Base-by-base conservation (phyloP, 306 rosid genomes). In the Quercus bicolor region DNA sequence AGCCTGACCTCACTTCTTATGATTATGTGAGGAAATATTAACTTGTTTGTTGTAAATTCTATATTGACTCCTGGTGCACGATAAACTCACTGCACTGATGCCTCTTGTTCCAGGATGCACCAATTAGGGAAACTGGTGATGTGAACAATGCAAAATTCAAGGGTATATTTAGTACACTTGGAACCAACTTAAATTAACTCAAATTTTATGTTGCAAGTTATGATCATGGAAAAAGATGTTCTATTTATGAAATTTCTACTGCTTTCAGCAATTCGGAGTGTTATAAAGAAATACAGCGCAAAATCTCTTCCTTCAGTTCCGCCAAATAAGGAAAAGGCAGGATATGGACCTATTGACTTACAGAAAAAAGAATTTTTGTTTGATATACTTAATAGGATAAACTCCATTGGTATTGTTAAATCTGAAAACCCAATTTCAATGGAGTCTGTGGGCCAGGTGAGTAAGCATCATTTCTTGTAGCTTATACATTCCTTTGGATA, bases 1-100 rank as follows among this genome's bases (percentile, higher is more conserved):
- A 88, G 82, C 86, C 97, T 37, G 98, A 95, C 78, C 91, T 95
- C 75, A 95, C 98, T 74, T 95, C 98, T 51, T 95, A 92, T 43
- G 98, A 92, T 87, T 95, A 95, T 83, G 98, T 95, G 69, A 85
- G 92, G 71, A 86, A 73, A 73, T 74, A 75, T 75, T 52, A 43
- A 61, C 74, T 75, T 75, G 24, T 59, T 21, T 64, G 37, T 75
- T 74, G 51, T 56, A 60, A 51, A 62, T 80, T 54, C 45, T 52
- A 53, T 56, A 51, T 55, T 78, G 70, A 68, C 45, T 56, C 56
- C 23, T 80, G 71, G 52, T 28, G 24, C 78, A 71, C 37, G 48
- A 43, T 33, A 80, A 56, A 55, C 73, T 14, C 60, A 75, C 76
- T 53, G n/a, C 57, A 56, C 72, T 76, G 66, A 77, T 56, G 76